Evolutionary conservation across 768 basidiomycete genomes (phyloP), one percentile per base, ranked within the genome.

Genomic region (Calocera cornea): DNA sequence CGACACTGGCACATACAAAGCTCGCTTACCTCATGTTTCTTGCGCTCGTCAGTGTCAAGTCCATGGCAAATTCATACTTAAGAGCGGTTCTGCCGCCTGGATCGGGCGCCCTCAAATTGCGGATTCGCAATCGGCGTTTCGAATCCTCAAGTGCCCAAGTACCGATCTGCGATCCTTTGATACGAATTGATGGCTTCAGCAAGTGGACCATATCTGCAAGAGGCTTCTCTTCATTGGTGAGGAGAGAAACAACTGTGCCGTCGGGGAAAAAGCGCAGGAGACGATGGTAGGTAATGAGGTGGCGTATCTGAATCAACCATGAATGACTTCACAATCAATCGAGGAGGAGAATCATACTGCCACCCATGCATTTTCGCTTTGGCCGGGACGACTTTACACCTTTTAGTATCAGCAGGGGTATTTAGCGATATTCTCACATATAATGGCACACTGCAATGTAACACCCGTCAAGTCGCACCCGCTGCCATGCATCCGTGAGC

Each of bases 361-460:
- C 19, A 92, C 86, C 94, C 94, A 95, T 1, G 84, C 81, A 69
- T 89, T 89, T 71, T 97, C 93, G 70, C 89, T 86, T 33, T 87
- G 77, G 29, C 93, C 93, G 8, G 81, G 80, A 22, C 90, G 88
- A 49, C 86, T 90, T 64, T 69, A 29, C 68, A 70, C n/a, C n/a
- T n/a, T n/a, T n/a, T n/a, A n/a, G n/a, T n/a, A n/a, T n/a, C n/a
- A n/a, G n/a, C n/a, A n/a, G n/a, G n/a, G 69, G 67, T 41, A 64
- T 34, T 68, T 64, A 72, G 40, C 64, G 40, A 66, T 44, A 47
- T 40, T 71, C 75, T 69, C 69, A 77, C 75, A 77, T 72, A 68
- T 76, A 95, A 75, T 93, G 92, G 73, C 92, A 95, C 22, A 90
- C 88, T 24, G 91, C 87, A 65, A 97, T 94, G 74, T 95, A 95